Conservation (phyloP, 257 asterid genomes). For the Solanum acaule region DNA sequence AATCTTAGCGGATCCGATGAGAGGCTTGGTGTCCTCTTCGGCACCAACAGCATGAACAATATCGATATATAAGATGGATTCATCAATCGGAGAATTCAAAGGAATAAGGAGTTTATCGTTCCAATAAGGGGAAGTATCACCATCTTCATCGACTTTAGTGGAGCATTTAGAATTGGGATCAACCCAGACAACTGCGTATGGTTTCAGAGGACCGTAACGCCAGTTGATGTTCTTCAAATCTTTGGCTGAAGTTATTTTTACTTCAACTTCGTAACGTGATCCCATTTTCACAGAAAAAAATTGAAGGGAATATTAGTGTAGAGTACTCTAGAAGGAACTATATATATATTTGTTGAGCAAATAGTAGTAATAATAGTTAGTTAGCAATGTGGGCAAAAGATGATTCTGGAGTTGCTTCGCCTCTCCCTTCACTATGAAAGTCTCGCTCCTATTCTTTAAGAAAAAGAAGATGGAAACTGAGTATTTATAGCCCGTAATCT, state of each 20-base stretch:
- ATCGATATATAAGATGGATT: not conserved
- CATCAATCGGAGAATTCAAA: not conserved
- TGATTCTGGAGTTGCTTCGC: not conserved
- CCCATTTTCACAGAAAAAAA: not conserved
- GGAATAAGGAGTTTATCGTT: not conserved
- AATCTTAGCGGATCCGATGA: slow-evolving; percentile 2
- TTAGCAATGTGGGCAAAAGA: not conserved
- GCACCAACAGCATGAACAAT: not conserved
- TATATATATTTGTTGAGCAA: not conserved
- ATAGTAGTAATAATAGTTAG: not conserved
- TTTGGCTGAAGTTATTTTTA: not conserved
- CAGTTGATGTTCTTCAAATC: slow-evolving; percentile 6
- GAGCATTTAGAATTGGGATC: not conserved
- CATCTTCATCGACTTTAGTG: not conserved
- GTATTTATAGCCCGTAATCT: not conserved
- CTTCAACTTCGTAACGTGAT: slow-evolving; percentile 2
- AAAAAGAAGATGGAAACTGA: too few species aligned
- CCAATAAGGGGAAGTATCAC: not conserved
- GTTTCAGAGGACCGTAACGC: slow-evolving; percentile 4
- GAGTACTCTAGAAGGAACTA: not conserved
- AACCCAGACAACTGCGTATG: slow-evolving; percentile 6
- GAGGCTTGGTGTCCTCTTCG: slow-evolving; percentile 1
- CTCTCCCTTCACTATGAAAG: too few species aligned
- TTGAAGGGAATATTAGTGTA: not conserved
- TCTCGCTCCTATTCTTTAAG: too few species aligned